These are phyloP conservation scores for Aspergillus alliaceus DNA, from an alignment of 2,329 filamentous ascomycete species.

Conservation along the genomic window DNA sequence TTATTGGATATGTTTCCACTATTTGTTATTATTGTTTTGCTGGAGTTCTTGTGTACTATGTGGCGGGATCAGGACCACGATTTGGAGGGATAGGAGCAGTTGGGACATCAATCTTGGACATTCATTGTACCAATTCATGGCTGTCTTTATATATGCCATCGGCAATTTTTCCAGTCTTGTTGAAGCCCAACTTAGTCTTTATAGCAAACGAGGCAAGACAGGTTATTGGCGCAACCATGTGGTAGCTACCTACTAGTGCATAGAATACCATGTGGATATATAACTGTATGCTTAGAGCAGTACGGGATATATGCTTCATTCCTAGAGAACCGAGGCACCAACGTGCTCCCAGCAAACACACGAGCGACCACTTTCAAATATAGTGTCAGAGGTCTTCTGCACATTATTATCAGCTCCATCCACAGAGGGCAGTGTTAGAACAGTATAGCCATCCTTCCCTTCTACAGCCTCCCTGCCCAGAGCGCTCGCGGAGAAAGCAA, in stretches of 20 bases:
- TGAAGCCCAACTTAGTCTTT: too few species aligned
- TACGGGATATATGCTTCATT: background rate
- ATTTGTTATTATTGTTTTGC: background rate
- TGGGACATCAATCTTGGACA: background rate
- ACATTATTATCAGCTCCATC: background rate
- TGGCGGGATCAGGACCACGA: too few species aligned
- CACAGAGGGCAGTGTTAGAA: slow-evolving; percentile 24
- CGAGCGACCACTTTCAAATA: slow-evolving; percentile 9
- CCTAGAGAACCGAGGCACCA: slow-evolving; percentile 24
- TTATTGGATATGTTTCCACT: background rate
- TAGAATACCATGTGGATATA: background rate
- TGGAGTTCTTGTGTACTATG: background rate
- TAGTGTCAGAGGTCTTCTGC: background rate
- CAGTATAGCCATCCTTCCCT: slow-evolving; percentile 41
- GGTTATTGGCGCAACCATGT: too few species aligned
- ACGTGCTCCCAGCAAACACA: slow-evolving; percentile 43
- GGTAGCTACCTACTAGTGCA: too few species aligned
- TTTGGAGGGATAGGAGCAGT: background rate
- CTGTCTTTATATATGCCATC: background rate
- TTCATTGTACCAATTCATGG: background rate
- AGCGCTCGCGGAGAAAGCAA: slow-evolving; percentile 33
- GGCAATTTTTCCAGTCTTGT: too few species aligned
- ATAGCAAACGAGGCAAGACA: too few species aligned
- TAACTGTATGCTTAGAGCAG: background rate
- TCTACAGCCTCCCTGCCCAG: slow-evolving; percentile 39